These are phyloP conservation scores for Piloderma croceum DNA, from an alignment of 768 basidiomycete species.

Conservation along the genomic window DNA sequence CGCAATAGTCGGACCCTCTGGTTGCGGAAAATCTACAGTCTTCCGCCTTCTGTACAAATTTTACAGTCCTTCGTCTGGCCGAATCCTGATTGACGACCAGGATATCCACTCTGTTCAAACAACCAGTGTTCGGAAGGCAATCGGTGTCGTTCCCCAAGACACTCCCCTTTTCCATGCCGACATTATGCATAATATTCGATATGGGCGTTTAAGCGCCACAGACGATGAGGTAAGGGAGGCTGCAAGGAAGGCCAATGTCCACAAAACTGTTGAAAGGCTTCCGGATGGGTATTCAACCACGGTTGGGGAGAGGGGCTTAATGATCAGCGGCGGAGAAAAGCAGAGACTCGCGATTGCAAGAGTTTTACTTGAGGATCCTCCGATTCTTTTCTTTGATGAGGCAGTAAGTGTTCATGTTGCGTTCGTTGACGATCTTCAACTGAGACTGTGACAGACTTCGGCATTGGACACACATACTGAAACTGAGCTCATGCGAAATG, in stretches of 20 bases:
- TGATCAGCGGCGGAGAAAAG: slow-evolving; percentile 99
- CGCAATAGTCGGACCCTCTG: slow-evolving; percentile 94
- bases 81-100: slow-evolving; percentile 86
- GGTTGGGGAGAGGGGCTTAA: slow-evolving; percentile 93
- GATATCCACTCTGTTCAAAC: slow-evolving; percentile 71
- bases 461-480: slow-evolving; percentile 95
- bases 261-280: slow-evolving; percentile 69
- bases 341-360: slow-evolving; percentile 93
- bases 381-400: slow-evolving; percentile 97
- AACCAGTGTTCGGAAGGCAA: slow-evolving; percentile 60
- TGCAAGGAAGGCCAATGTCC: slow-evolving; percentile 82
- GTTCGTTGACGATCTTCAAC: slow-evolving; percentile 4
- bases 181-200: slow-evolving; percentile 92
- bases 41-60: slow-evolving; percentile 92
- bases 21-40: slow-evolving; percentile 96
- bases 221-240: slow-evolving; percentile 88
- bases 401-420: slow-evolving; percentile 60
- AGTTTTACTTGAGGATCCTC: slow-evolving; percentile 88
- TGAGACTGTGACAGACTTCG: slow-evolving; percentile 59
- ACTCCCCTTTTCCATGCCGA: slow-evolving; percentile 96
- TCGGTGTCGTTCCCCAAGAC: slow-evolving; percentile 97
- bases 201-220: slow-evolving; percentile 80
- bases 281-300: slow-evolving; percentile 86
- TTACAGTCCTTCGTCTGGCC: slow-evolving; percentile 78
- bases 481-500: slow-evolving; percentile 89